Percentiles rank a stretch among this genome's conserved stretches.
phyloP scores from a whole-genome alignment of 805 yeast species.

The Candida mattraensis region DNA sequence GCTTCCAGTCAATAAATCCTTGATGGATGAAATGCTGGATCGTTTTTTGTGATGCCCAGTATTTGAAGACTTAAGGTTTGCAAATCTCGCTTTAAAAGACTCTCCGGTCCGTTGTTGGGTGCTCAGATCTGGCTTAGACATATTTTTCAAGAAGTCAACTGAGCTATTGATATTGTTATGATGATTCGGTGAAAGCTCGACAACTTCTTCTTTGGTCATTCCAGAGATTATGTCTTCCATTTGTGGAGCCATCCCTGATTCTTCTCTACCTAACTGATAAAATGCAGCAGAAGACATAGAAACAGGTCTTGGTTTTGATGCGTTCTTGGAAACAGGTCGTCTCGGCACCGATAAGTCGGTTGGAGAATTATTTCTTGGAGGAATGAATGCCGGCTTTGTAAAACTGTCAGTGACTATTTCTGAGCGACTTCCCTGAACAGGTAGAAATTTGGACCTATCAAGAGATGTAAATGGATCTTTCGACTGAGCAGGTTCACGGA shows the following conservation, averaged over 20 bases:
- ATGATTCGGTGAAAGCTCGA: constrained; percentile 33
- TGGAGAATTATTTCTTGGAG: constrained; percentile 10
- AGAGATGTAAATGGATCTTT: constrained; percentile 44
- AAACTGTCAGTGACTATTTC: constrained; percentile 11
- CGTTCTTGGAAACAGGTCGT: too few relatives aligned
- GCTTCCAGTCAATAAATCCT: constrained; percentile 37
- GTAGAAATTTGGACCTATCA: constrained; percentile 38
- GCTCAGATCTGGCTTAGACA: constrained; percentile 36
- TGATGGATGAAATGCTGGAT: constrained; percentile 36
- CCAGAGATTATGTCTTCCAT: constrained; percentile 31
- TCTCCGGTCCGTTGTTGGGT: constrained; percentile 28
- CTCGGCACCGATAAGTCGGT: constrained; percentile 7
- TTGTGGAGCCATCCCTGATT: constrained; percentile 15
- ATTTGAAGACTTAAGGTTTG: constrained; percentile 18
- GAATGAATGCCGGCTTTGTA: constrained; percentile 9
- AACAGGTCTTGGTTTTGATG: constrained; percentile 31
- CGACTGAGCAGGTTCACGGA: constrained; percentile 4
- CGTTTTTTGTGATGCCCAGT: constrained; percentile 28
- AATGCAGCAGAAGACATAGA: constrained; percentile 36
- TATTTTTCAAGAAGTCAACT: constrained; percentile 38
- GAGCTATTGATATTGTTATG: constrained; percentile 34
- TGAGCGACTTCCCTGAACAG: constrained; percentile 18
- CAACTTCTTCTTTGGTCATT: constrained; percentile 33
- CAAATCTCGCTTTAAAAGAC: constrained; percentile 20
- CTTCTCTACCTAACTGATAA: constrained; percentile 12